Evolutionary conservation across 371 early-diverging fungal species (phyloP).

Genomic region (Lichtheimia hyalospora): DNA sequence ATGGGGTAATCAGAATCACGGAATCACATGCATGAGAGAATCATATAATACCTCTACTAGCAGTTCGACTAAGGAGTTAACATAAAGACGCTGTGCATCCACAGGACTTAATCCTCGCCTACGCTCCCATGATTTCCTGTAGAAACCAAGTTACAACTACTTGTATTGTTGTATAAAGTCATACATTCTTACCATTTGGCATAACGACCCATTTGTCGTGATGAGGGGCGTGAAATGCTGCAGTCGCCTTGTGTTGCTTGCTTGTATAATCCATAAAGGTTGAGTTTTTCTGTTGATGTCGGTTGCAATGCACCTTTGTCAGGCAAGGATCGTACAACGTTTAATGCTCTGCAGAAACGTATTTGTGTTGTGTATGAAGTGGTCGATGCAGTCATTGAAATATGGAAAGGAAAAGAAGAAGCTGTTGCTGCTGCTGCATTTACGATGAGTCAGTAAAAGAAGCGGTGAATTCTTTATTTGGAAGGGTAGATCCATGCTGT

Average conservation of each 20-base stretch:
- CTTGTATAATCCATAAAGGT: conserved; percentile 78
- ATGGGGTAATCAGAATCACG: background rate
- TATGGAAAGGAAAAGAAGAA: background rate
- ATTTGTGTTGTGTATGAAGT: conserved; percentile 20
- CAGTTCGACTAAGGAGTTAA: conserved; percentile 25
- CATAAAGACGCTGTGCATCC: conserved; percentile 31
- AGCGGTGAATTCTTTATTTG: background rate
- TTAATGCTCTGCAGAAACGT: conserved; percentile 31
- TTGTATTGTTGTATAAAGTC: background rate
- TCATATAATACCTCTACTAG: conserved; percentile 19
- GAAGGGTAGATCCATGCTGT: too few species aligned
- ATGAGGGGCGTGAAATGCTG: conserved; percentile 37
- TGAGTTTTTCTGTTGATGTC: conserved; percentile 63
- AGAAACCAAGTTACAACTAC: background rate
- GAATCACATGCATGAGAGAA: background rate
- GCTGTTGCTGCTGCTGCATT: background rate
- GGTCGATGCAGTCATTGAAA: conserved; percentile 7
- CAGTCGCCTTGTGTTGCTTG: conserved; percentile 75
- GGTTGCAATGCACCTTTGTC: conserved; percentile 42
- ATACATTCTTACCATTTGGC: conserved; percentile 37
- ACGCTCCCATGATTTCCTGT: conserved; percentile 39
- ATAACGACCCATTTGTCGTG: conserved; percentile 21
- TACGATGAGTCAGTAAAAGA: conserved; percentile 1
- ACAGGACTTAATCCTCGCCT: conserved; percentile 30
- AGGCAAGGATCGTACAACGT: conserved; percentile 28